Evolutionary conservation across 192 early-diverging fungal species (phyloP).

Genomic region (Backusella circina): DNA sequence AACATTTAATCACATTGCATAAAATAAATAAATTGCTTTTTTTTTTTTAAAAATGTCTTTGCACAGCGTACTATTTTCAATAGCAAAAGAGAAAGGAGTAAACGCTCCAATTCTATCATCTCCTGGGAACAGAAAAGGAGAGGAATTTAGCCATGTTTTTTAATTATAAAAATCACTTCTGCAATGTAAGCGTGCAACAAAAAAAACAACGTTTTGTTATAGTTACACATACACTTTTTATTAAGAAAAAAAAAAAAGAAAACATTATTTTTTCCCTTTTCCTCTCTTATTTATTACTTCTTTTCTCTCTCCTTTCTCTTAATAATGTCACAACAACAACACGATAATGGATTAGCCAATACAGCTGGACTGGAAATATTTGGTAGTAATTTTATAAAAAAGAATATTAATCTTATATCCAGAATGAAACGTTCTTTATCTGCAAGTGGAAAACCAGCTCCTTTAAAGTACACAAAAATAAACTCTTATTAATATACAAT

Average conservation of each 20-base stretch:
- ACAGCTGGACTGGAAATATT: constrained; percentile 6
- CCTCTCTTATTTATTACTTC: neutral
- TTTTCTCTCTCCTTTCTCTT: neutral
- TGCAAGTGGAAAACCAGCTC: neutral
- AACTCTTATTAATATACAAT: neutral
- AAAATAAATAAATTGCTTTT: neutral
- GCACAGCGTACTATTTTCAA: neutral
- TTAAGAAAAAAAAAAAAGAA: neutral
- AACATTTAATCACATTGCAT: neutral
- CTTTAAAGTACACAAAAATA: constrained; percentile 27
- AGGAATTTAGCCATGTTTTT: neutral
- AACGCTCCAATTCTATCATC: neutral
- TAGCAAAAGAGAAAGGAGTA: neutral
- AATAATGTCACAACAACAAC: neutral
- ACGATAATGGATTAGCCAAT: neutral
- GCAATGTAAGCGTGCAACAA: neutral
- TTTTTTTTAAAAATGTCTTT: neutral
- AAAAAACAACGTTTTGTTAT: neutral
- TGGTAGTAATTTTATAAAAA: neutral
- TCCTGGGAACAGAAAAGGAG: neutral
- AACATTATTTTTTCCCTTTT: neutral
- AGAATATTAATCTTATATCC: neutral
- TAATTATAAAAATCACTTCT: neutral
- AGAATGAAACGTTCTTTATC: constrained; percentile 14
- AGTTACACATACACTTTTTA: neutral